These are phyloP conservation scores for Bipolaris oryzae DNA, from an alignment of 2,329 filamentous ascomycete genomes.

Conservation along the genomic window DNA sequence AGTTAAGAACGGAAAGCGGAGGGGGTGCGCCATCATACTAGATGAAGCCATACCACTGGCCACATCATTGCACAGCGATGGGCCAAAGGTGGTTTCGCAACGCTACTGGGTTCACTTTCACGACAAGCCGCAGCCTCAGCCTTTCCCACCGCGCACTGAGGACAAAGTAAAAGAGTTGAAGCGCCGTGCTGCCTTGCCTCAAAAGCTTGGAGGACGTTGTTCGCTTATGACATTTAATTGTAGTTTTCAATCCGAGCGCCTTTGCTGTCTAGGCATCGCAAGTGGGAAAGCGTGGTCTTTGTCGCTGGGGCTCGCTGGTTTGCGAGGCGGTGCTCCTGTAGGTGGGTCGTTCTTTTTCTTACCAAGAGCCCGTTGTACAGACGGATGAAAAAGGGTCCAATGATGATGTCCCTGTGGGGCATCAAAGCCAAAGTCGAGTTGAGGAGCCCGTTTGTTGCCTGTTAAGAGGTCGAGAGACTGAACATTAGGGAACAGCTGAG, in stretches of 20 bases:
- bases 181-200: slow-evolving; percentile 26
- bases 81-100: slow-evolving; percentile 17
- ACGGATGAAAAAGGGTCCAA: slow-evolving; percentile 34
- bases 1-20: slow-evolving; percentile 45
- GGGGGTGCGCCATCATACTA: slow-evolving; percentile 39
- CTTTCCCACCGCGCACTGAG: slow-evolving; percentile 40
- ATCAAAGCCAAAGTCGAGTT: slow-evolving; percentile 46
- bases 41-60: slow-evolving; percentile 24
- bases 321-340: slow-evolving; percentile 17
- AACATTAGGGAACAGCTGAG: slow-evolving; percentile 22
- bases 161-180: slow-evolving; percentile 44
- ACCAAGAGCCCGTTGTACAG: slow-evolving; percentile 13
- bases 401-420: slow-evolving; percentile 43
- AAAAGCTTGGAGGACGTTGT: slow-evolving; percentile 25
- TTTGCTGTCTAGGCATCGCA: slow-evolving; percentile 20
- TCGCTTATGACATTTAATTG: slow-evolving; percentile 37
- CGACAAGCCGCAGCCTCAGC: slow-evolving; percentile 17
- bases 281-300: slow-evolving; percentile 35
- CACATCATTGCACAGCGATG: slow-evolving; percentile 27
- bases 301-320: slow-evolving; percentile 26
- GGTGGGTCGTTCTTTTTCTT: slow-evolving; percentile 14
- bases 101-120: slow-evolving; percentile 24
- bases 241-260: slow-evolving; percentile 49
- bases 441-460: slow-evolving; percentile 31
- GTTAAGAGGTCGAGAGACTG: slow-evolving; percentile 18